phyloP scores from a whole-genome alignment of 495 filamentous ascomycete species.

The Astrocystis sublimbata region DNA sequence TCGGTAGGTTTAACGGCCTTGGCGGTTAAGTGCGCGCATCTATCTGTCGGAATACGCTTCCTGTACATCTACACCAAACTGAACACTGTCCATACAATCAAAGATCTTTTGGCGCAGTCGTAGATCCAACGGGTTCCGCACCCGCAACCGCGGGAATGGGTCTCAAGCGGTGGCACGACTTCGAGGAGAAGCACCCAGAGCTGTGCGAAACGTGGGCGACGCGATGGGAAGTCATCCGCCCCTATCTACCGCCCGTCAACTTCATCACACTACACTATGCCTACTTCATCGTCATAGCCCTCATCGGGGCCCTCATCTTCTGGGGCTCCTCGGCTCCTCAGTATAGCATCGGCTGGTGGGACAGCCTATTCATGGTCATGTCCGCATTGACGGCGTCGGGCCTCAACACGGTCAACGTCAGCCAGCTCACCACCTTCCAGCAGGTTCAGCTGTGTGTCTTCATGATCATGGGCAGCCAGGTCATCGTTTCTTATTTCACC shows the following conservation, averaged over 20 bases:
- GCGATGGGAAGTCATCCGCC: conserved; percentile 13
- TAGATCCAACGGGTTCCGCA: no score
- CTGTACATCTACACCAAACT: no score
- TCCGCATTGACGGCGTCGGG: conserved; percentile 75
- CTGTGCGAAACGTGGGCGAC: conserved; percentile 15
- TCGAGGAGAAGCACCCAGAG: conserved; percentile 17
- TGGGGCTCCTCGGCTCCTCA: conserved; percentile 58
- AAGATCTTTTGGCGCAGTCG: no score
- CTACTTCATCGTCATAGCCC: conserved; percentile 65
- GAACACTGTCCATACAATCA: no score
- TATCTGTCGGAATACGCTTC: no score
- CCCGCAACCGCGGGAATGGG: conserved; percentile 17
- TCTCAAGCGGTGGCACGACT: conserved; percentile 26
- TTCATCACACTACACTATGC: conserved; percentile 65
- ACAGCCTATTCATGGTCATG: conserved; percentile 68
- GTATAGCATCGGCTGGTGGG: conserved; percentile 62
- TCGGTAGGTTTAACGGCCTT: background rate
- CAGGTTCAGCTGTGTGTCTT: conserved; percentile 66
- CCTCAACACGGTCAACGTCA: conserved; percentile 62
- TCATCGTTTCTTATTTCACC: conserved; percentile 54
- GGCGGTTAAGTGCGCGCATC: conserved; percentile 2
- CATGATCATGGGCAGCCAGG: conserved; percentile 64
- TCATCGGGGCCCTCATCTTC: conserved; percentile 64
- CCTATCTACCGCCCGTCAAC: conserved; percentile 54
- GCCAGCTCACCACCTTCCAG: conserved; percentile 67